These are phyloP conservation scores for Scheffersomyces parashehatae DNA, from an alignment of 1,139 yeast species.

Conservation along the genomic window DNA sequence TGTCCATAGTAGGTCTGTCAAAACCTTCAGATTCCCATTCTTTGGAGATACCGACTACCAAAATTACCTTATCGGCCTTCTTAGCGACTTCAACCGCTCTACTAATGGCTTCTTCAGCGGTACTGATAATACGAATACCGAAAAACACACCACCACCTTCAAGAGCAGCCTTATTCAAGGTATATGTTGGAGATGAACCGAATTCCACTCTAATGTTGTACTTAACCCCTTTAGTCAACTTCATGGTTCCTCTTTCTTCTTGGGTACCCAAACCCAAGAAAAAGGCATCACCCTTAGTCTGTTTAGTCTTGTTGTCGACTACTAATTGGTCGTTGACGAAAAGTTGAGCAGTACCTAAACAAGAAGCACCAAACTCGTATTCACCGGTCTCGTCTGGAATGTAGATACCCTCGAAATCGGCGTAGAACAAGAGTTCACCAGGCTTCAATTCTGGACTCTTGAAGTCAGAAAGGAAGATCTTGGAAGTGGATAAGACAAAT, in stretches of 20 bases:
- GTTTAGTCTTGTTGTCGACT: constrained; percentile 58
- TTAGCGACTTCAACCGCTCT: constrained; percentile 47
- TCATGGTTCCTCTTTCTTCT: constrained; percentile 42
- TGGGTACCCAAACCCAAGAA: constrained; percentile 50
- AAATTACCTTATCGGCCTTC: constrained; percentile 42
- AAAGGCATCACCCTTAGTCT: constrained; percentile 49
- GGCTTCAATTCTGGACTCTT: constrained; percentile 2
- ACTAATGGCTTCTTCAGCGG: constrained; percentile 29
- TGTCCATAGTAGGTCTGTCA: constrained; percentile 12
- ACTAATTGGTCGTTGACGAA: constrained; percentile 53
- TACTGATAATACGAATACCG: constrained; percentile 24
- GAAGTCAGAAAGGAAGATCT: constrained; percentile 9
- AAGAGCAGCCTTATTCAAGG: constrained; percentile 16
- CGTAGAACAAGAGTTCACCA: constrained; percentile 23
- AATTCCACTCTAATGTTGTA: constrained; percentile 50
- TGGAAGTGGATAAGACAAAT: constrained; percentile 2
- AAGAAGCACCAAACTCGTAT: constrained; percentile 52
- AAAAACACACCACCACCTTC: constrained; percentile 36
- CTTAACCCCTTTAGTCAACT: constrained; percentile 40
- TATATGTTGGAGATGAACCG: constrained; percentile 52
- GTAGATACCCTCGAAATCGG: constrained; percentile 45
- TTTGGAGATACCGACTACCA: constrained; percentile 45
- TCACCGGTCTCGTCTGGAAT: constrained; percentile 47
- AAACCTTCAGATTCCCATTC: constrained; percentile 44
- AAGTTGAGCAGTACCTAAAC: constrained; percentile 56